phyloP scores from a whole-genome alignment of 805 yeast species.

The Wickerhamiella domercqiae region DNA sequence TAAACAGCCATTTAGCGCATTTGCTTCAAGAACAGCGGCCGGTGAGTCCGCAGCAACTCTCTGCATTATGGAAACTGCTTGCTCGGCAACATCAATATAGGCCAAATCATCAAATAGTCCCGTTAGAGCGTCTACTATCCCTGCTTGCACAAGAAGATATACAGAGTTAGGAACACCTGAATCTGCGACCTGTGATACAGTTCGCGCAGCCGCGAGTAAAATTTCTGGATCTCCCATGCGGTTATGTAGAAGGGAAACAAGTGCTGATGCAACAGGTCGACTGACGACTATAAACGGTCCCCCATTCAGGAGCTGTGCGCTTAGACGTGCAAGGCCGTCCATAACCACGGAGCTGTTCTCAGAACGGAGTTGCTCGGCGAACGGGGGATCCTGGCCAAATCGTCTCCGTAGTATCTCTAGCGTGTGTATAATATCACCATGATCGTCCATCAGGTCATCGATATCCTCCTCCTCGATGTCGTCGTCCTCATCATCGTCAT shows the following conservation, averaged over 20 bases:
- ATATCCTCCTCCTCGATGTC: conserved; percentile 5
- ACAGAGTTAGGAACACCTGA: conserved; percentile 46
- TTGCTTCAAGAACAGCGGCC: conserved; percentile 29
- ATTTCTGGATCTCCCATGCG: conserved; percentile 53
- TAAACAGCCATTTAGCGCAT: conserved; percentile 50
- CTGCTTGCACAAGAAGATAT: conserved; percentile 44
- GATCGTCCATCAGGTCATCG: conserved; percentile 13
- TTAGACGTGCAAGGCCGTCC: conserved; percentile 22
- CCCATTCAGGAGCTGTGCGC: conserved; percentile 21
- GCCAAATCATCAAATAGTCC: conserved; percentile 55
- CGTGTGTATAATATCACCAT: conserved; percentile 8
- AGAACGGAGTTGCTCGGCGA: conserved; percentile 17
- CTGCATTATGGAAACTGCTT: conserved; percentile 38
- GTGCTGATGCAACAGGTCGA: conserved; percentile 31
- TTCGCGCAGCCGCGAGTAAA: conserved; percentile 71
- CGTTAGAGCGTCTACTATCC: conserved; percentile 52
- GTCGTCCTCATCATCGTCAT: conserved; percentile 14
- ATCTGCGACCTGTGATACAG: conserved; percentile 67
- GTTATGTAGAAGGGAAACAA: conserved; percentile 44
- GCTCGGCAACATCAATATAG: conserved; percentile 85
- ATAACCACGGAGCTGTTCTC: conserved; percentile 14
- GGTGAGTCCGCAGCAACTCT: conserved; percentile 24
- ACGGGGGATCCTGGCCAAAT: background rate
- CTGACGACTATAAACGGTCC: conserved; percentile 19
- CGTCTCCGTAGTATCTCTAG: background rate